These are phyloP conservation scores for Cladorrhinum sp. DNA, from an alignment of 2,329 filamentous ascomycete species.

Conservation along the genomic window DNA sequence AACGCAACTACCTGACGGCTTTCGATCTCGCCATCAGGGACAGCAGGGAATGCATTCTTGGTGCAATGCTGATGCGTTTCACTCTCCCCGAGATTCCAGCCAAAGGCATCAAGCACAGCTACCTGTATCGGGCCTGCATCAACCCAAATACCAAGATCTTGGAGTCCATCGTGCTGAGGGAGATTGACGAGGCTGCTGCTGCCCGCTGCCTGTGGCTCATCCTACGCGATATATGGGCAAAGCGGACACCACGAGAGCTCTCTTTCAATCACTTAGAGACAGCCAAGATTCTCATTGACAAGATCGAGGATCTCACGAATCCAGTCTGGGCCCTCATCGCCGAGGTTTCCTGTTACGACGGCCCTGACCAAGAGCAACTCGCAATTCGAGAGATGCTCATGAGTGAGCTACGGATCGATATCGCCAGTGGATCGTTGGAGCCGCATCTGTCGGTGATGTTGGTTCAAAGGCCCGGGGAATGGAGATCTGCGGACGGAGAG, in stretches of 20 bases:
- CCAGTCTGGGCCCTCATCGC: slow-evolving; percentile 2
- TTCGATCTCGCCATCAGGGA: slow-evolving; percentile 27
- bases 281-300: slow-evolving; percentile 17
- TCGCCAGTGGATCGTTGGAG: background rate
- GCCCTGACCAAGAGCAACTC: slow-evolving; percentile 2
- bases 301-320: background rate
- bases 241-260: slow-evolving; percentile 5
- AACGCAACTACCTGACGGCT: slow-evolving; percentile 20
- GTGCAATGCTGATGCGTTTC: slow-evolving; percentile 22
- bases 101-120: slow-evolving; percentile 9
- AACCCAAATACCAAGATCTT: slow-evolving; percentile 19
- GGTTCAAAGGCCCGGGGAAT: background rate
- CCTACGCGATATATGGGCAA: slow-evolving; percentile 19
- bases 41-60: slow-evolving; percentile 19
- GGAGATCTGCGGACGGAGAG: no score
- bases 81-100: slow-evolving; percentile 20
- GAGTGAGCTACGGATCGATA: slow-evolving; percentile 12
- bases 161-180: slow-evolving; percentile 20
- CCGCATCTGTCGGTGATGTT: background rate
- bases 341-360: slow-evolving; percentile 13
- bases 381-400: slow-evolving; percentile 6
- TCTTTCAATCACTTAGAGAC: slow-evolving; percentile 14
- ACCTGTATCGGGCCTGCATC: slow-evolving; percentile 21
- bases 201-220: slow-evolving; percentile 10
- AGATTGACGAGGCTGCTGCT: slow-evolving; percentile 17